Evolutionary conservation across 1,139 yeast genomes (phyloP).

Genomic region (Diutina scorzettiae): DNA sequence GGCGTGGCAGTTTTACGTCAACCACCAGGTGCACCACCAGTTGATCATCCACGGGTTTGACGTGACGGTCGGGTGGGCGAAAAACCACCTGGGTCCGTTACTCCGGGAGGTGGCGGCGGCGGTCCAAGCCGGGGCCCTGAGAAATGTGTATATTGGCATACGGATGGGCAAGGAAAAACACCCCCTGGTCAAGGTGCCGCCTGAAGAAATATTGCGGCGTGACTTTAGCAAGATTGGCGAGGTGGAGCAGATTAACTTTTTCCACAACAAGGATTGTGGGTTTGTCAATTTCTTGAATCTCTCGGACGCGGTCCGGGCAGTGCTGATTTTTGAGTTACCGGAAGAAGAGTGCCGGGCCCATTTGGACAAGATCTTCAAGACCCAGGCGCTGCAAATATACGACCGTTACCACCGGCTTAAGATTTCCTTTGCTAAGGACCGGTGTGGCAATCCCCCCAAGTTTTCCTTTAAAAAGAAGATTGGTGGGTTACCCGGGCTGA

Average conservation of each 20-base stretch:
- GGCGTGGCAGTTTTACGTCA: conserved; percentile 30
- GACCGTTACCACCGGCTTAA: conserved; percentile 27
- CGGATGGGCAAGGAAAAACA: conserved; percentile 7
- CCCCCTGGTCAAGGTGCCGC: conserved; percentile 13
- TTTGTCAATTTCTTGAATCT: conserved; percentile 33
- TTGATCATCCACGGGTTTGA: conserved; percentile 35
- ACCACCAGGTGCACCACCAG: conserved; percentile 35
- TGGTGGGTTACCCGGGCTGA: neutral
- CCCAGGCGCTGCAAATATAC: conserved; percentile 16
- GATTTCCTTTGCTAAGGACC: conserved; percentile 35
- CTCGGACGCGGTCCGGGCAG: conserved; percentile 25
- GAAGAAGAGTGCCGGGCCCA: neutral
- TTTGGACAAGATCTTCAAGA: neutral
- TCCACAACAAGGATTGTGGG: conserved; percentile 34
- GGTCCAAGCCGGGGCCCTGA: conserved; percentile 37
- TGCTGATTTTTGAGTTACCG: conserved; percentile 19
- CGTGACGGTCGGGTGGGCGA: conserved; percentile 37
- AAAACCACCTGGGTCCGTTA: conserved; percentile 30
- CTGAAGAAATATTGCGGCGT: conserved; percentile 17
- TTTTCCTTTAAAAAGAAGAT: conserved; percentile 9
- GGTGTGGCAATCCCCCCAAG: conserved; percentile 38
- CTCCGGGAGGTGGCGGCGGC: conserved; percentile 29
- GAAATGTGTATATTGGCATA: conserved; percentile 36
- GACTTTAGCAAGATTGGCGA: conserved; percentile 32
- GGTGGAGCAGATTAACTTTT: conserved; percentile 35